phyloP scores from a whole-genome alignment of 768 basidiomycete genomes.

The Tricholoma flavovirens region DNA sequence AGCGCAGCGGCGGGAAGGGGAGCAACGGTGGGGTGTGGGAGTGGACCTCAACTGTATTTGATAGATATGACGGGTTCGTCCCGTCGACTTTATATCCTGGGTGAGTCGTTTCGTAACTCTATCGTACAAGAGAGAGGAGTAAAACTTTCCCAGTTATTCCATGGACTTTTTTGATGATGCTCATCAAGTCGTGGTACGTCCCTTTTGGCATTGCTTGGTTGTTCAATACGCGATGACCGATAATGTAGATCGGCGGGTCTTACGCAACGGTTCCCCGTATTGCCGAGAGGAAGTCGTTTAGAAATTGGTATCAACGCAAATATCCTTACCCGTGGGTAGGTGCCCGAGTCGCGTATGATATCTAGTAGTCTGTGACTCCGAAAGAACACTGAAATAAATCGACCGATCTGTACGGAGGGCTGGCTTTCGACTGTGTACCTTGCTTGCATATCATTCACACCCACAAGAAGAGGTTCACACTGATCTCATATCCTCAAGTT shows the following conservation, averaged over 20 bases:
- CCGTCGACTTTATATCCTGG: slow-evolving; percentile 84
- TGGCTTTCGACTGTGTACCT: no score
- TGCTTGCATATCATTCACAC: no score
- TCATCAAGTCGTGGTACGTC: slow-evolving; percentile 82
- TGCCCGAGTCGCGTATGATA: slow-evolving; percentile 52
- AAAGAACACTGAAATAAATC: neutral
- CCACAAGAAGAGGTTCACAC: no score
- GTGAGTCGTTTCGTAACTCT: slow-evolving; percentile 28
- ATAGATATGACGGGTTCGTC: slow-evolving; percentile 66
- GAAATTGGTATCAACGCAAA: slow-evolving; percentile 91
- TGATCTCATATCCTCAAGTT: no score
- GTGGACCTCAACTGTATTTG: slow-evolving; percentile 86
- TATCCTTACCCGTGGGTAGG: slow-evolving; percentile 90
- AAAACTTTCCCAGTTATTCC: slow-evolving; percentile 48
- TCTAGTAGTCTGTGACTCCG: slow-evolving; percentile 25
- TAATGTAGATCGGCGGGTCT: slow-evolving; percentile 76
- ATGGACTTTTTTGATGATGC: slow-evolving; percentile 87
- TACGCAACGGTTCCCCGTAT: slow-evolving; percentile 83
- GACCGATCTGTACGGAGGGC: neutral
- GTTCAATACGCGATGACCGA: slow-evolving; percentile 5
- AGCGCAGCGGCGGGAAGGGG: slow-evolving; percentile 47
- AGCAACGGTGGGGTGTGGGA: slow-evolving; percentile 98
- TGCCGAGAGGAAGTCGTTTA: slow-evolving; percentile 64
- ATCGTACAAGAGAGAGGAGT: neutral
- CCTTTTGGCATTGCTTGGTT: neutral